Percentiles rank a stretch among this genome's conserved stretches.
Evolutionary conservation across 768 basidiomycete species (phyloP).

Genomic region (Calocera cornea): DNA sequence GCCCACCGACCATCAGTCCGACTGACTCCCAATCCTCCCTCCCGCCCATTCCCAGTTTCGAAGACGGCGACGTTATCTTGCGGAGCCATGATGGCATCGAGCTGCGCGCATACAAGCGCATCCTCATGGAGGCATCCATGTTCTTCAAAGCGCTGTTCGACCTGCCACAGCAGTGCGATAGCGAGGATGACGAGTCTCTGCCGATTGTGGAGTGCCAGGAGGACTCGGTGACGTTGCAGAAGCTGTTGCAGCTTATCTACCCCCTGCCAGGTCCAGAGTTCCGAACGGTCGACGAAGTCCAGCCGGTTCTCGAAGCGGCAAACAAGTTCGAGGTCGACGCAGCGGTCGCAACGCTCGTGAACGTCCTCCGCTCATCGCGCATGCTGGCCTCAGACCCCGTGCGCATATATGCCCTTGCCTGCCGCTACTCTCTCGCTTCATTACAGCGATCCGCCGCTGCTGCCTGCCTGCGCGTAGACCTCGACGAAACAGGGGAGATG

Average conservation of each 20-base stretch:
- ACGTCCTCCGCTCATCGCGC: not conserved
- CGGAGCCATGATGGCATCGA: not conserved
- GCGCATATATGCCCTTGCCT: not conserved
- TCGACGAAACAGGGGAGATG: not conserved
- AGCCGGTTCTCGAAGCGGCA: not conserved
- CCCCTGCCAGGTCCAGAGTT: not conserved
- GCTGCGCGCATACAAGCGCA: not conserved
- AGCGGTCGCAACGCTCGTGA: not conserved
- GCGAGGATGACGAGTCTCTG: not conserved
- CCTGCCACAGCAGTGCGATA: not conserved
- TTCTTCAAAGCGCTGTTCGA: not conserved
- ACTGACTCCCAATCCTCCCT: not conserved
- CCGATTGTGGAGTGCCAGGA: not conserved
- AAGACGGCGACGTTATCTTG: not conserved
- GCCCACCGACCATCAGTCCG: not conserved
- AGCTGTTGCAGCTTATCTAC: not conserved
- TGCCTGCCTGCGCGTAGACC: not conserved
- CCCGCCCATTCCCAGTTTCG: not conserved
- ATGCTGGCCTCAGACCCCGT: not conserved
- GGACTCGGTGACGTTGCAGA: not conserved
- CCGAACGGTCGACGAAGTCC: not conserved
- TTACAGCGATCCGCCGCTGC: not conserved
- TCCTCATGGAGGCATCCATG: not conserved
- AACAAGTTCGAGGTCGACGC: not conserved
- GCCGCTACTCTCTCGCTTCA: not conserved